Evolutionary conservation across 495 filamentous ascomycete species (phyloP).

Genomic region (Podospora pseudoanserina): DNA sequence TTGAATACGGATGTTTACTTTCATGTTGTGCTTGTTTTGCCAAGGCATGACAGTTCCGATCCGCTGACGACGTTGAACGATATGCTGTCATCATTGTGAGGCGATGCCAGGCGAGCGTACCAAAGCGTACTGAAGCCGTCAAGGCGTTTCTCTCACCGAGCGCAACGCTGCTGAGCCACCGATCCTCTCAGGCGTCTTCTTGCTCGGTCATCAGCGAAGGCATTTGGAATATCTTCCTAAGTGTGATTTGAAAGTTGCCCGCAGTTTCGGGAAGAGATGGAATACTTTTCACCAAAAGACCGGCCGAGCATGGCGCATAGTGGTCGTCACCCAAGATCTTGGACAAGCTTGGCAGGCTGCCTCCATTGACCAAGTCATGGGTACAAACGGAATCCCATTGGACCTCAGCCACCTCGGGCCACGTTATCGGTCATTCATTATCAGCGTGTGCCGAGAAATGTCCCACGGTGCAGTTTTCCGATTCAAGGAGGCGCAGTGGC

Average conservation of each 20-base stretch:
- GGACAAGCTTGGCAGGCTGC: constrained; percentile 5
- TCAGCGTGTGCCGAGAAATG: constrained; percentile 10
- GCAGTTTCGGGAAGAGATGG: neutral
- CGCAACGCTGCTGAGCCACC: neutral
- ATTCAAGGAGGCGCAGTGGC: constrained; percentile 12
- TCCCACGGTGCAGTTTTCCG: constrained; percentile 7
- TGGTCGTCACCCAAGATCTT: neutral
- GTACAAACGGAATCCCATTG: neutral
- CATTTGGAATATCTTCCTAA: neutral
- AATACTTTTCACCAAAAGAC: neutral
- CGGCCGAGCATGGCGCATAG: neutral
- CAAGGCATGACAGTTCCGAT: neutral
- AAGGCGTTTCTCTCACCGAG: neutral
- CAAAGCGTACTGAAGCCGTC: neutral
- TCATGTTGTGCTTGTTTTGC: neutral
- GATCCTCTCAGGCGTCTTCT: neutral
- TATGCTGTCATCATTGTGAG: neutral
- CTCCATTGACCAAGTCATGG: neutral
- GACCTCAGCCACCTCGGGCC: constrained; percentile 7
- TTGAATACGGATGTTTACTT: neutral
- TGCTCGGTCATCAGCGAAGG: neutral
- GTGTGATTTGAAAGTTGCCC: neutral
- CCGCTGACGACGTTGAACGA: neutral
- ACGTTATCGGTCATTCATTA: constrained; percentile 10
- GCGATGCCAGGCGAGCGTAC: neutral